These are phyloP conservation scores for Fusarium praegraminearum DNA, from an alignment of 2,329 filamentous ascomycete species.

Conservation along the genomic window DNA sequence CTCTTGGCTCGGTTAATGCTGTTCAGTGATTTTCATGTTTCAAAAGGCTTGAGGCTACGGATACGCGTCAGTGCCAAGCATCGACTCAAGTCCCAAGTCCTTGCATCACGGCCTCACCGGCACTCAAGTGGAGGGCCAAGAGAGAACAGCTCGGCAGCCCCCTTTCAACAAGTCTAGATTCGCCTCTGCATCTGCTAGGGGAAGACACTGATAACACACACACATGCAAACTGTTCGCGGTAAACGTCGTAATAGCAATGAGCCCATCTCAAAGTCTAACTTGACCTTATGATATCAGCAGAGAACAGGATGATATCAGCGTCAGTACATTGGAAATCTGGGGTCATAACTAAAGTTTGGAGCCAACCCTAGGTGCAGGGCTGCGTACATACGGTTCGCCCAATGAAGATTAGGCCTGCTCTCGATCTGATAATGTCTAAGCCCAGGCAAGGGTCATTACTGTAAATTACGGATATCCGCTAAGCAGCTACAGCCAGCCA, in stretches of 20 bases:
- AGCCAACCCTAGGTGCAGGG: slow-evolving; percentile 18
- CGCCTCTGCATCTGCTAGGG: background rate
- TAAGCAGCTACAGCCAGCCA: background rate
- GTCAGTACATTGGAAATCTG: slow-evolving; percentile 17
- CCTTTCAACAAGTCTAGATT: slow-evolving; percentile 19
- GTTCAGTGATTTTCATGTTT: slow-evolving; percentile 28
- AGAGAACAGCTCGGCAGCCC: slow-evolving; percentile 22
- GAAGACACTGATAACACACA: background rate
- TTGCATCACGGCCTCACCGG: slow-evolving; percentile 33
- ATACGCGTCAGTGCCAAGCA: slow-evolving; percentile 47
- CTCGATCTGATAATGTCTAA: background rate
- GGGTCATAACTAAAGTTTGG: slow-evolving; percentile 9
- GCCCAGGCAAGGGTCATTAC: background rate
- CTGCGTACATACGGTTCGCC: slow-evolving; percentile 16
- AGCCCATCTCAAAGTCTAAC: slow-evolving; percentile 21
- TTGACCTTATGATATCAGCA: slow-evolving; percentile 27
- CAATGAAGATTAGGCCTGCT: slow-evolving; percentile 25
- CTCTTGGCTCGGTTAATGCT: slow-evolving; percentile 16
- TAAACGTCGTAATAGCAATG: slow-evolving; percentile 4
- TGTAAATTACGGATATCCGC: background rate
- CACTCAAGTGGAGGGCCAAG: slow-evolving; percentile 44
- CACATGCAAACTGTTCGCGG: background rate
- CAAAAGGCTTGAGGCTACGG: slow-evolving; percentile 17
- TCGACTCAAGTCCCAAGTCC: slow-evolving; percentile 16
- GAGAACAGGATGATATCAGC: slow-evolving; percentile 37